A percentile compares a stretch with the other conserved stretches of the same genome.
Conservation (phyloP, 2,329 filamentous ascomycete genomes). For the Arthroderma sp. region DNA sequence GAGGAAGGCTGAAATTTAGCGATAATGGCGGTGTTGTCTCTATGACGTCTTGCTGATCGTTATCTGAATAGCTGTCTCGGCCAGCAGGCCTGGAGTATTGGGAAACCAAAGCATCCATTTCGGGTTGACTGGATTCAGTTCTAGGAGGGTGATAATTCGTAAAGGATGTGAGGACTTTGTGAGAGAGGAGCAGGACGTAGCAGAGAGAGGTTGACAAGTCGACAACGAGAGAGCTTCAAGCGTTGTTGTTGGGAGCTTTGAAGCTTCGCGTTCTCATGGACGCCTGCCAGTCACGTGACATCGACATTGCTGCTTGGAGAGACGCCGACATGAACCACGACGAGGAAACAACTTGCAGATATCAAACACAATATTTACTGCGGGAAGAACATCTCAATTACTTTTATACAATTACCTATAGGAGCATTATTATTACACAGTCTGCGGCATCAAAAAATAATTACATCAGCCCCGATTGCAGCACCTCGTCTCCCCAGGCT, state of each 20-base stretch:
- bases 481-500: too few relatives aligned
- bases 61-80: slow-evolving; percentile 57
- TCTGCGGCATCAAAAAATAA: too few relatives aligned
- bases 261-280: not conserved
- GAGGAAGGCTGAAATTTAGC: slow-evolving; percentile 89
- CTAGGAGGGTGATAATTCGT: not conserved
- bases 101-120: slow-evolving; percentile 86
- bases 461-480: too few relatives aligned
- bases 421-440: too few relatives aligned
- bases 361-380: too few relatives aligned
- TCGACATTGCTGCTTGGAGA: too few relatives aligned
- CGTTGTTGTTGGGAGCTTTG: not conserved
- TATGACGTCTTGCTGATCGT: slow-evolving; percentile 61
- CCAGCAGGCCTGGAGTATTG: slow-evolving; percentile 73
- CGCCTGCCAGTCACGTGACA: not conserved
- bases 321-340: too few relatives aligned
- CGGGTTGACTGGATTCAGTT: not conserved
- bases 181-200: not conserved
- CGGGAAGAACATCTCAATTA: too few relatives aligned
- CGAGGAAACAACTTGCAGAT: too few relatives aligned
- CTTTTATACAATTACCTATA: too few relatives aligned
- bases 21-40: slow-evolving; percentile 64
- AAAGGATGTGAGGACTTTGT: not conserved
- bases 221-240: not conserved
- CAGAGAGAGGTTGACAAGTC: not conserved